phyloP scores from a whole-genome alignment of 768 basidiomycete genomes.

The Termitomyces sp. region DNA sequence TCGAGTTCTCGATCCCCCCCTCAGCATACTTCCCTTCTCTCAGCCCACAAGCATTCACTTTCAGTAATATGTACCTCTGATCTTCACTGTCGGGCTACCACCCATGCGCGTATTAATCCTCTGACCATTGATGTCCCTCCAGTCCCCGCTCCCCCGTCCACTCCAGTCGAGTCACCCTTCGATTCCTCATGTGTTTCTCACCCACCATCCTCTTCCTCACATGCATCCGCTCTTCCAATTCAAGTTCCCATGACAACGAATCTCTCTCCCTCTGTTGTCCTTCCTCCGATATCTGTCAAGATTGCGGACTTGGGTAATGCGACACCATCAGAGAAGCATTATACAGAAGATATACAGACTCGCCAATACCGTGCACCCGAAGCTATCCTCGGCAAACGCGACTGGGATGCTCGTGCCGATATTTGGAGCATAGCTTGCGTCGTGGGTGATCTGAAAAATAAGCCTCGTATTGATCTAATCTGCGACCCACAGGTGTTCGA shows the following conservation, averaged over 20 bases:
- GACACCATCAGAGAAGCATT: conserved; percentile 85
- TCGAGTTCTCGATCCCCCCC: conserved; percentile 30
- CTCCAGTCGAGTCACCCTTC: conserved; percentile 28
- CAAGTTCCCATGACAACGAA: conserved; percentile 20
- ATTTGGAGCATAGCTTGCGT: conserved; percentile 92
- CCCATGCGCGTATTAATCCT: conserved; percentile 14
- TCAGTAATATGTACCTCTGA: conserved; percentile 24
- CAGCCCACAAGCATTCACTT: conserved; percentile 33
- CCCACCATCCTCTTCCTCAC: conserved; percentile 8
- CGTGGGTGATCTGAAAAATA: conserved; percentile 31
- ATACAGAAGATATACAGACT: conserved; percentile 95
- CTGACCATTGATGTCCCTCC: conserved; percentile 9
- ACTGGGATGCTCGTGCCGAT: conserved; percentile 85
- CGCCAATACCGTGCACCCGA: conserved; percentile 94
- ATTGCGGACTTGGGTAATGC: conserved; percentile 95
- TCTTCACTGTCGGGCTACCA: conserved; percentile 3
- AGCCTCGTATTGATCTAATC: background rate
- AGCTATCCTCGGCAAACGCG: conserved; percentile 80
- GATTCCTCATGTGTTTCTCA: conserved; percentile 16
- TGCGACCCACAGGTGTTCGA: conserved; percentile 65
- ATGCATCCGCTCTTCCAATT: conserved; percentile 11
- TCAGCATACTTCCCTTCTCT: conserved; percentile 34
- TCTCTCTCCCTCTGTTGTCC: conserved; percentile 9
- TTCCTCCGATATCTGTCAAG: conserved; percentile 71
- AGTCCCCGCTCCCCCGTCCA: conserved; percentile 25